Evolutionary conservation across 768 basidiomycete genomes (phyloP), one percentile per base, ranked within the genome.

Genomic region (Leccinum sublutescens): DNA sequence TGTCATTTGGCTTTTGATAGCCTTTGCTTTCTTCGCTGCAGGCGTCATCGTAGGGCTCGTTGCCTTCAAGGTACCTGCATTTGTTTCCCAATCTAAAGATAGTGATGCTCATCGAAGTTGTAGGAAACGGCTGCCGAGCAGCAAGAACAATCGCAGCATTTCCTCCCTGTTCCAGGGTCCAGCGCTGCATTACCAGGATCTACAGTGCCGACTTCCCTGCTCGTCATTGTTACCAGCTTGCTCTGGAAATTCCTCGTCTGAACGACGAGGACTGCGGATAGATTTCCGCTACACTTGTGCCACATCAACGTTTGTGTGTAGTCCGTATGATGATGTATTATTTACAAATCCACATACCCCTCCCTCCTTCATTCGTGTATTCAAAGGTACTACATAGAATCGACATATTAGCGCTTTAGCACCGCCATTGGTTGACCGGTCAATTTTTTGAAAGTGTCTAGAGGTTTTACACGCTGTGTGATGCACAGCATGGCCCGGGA

Each of bases 1-100:
- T 34, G 84, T 94, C 55, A 80, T 95, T 52, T 95, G 94, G 94
- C 82, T 93, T 38, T 72, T 95, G 63, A 71, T 85, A 31, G 88
- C 91, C 0, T 80, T 90, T 56, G 61, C 80, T 8, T 94, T 89
- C 76, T 93, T 95, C 65, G 86, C 82, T 7, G 73, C 81, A 2
- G 92, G 90, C 0, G 72, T 95, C 54, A 75, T 95, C 21, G 85
- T 94, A 23, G 91, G 94, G 19, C 69, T 94, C 3, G 85, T 83
- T 25, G 85, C 82, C 2, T 95, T 94, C 81, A 95, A 94, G 80
- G 91, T 89, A 64, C 3, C 71, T 64, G n/a, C 38, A 23, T 55
- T 40, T 36, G n/a, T 12, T 58, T 8, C 19, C 19, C 36, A 29
- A 19, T 23, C 2, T 11, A 25, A 19, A 25, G 21, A 11, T 51